A percentile compares a stretch with the other conserved stretches of the same genome.
Evolutionary conservation across 306 rosid species (phyloP).

Genomic region (Cicer bijugum): DNA sequence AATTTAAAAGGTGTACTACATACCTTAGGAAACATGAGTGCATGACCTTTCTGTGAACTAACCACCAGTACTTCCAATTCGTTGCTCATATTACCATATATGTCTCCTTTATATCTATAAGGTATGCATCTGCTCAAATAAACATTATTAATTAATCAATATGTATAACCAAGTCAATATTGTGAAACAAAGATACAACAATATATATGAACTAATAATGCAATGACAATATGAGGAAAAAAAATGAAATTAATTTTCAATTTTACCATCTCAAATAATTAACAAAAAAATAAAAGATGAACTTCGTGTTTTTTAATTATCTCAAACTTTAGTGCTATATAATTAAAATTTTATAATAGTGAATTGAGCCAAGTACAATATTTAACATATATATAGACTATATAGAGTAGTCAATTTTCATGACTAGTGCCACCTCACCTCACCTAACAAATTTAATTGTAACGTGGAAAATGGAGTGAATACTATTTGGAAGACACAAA

Average conservation of each 20-base stretch:
- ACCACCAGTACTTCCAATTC: conserved; percentile 82
- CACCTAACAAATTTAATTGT: neutral
- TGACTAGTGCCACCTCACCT: too few relatives aligned
- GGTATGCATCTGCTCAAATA: conserved; percentile 80
- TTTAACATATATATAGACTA: too few relatives aligned
- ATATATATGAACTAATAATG: neutral
- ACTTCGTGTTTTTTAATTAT: neutral
- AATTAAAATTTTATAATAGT: too few relatives aligned
- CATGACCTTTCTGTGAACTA: conserved; percentile 87
- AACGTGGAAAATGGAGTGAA: conserved; percentile 35
- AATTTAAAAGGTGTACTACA: too few relatives aligned
- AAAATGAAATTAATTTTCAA: too few relatives aligned
- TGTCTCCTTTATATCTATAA: conserved; percentile 67
- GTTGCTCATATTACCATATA: conserved; percentile 49
- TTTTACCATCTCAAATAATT: too few relatives aligned
- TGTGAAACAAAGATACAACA: neutral
- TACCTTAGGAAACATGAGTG: conserved; percentile 89
- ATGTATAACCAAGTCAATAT: neutral
- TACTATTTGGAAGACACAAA: neutral
- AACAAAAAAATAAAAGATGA: neutral
- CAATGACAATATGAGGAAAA: neutral
- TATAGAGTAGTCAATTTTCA: too few relatives aligned
- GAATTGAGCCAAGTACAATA: too few relatives aligned
- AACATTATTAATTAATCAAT: neutral
- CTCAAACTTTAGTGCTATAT: too few relatives aligned